These are phyloP conservation scores for Picea mariana DNA, from an alignment of 83 land plant species.

Conservation along the genomic window DNA sequence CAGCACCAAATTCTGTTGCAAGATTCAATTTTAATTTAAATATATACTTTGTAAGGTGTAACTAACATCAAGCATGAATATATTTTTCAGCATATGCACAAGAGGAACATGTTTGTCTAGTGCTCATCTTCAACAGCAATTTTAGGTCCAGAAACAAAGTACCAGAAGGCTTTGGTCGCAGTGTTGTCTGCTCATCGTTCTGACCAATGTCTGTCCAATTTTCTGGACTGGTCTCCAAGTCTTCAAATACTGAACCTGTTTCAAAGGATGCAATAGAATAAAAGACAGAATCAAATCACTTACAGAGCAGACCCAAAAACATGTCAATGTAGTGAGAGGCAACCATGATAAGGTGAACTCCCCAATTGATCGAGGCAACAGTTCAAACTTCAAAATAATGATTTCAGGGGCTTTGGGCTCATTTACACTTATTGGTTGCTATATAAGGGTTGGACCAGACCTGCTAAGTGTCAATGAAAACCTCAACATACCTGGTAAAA, in stretches of 20 bases:
- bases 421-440: neutral
- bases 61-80: neutral
- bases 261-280: neutral
- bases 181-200: neutral
- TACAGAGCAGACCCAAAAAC: neutral
- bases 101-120: neutral
- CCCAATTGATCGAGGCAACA: neutral
- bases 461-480: neutral
- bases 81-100: neutral
- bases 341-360: neutral
- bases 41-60: neutral
- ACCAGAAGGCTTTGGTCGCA: neutral
- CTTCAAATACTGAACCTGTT: slow-evolving; percentile 6
- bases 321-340: neutral
- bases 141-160: neutral
- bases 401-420: neutral
- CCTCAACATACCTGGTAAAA: slow-evolving; percentile 48
- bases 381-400: neutral
- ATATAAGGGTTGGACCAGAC: neutral
- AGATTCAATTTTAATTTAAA: neutral
- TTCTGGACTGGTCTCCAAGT: slow-evolving; percentile 5
- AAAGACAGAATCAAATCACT: neutral
- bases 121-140: neutral
- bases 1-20: neutral
- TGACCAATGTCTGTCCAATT: neutral